Percentiles rank a stretch among this genome's conserved stretches.
phyloP scores from a whole-genome alignment of 768 basidiomycete species.

The Termitomyces sp. region DNA sequence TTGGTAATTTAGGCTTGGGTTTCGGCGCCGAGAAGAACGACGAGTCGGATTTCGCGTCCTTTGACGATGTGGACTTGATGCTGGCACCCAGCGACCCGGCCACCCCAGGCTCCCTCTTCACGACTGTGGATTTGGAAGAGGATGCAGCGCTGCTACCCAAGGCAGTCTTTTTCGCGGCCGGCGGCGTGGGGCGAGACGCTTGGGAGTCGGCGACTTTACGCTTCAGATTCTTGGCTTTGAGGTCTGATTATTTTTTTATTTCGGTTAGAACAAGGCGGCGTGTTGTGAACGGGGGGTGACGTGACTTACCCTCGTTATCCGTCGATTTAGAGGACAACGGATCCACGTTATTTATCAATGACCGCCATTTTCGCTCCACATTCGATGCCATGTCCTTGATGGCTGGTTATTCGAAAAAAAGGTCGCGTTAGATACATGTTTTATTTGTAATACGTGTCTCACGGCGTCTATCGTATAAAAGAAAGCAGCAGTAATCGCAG shows the following conservation, averaged over 20 bases:
- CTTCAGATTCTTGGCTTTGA: conserved; percentile 55
- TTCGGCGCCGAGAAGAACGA: conserved; percentile 89
- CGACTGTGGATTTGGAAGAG: conserved; percentile 35
- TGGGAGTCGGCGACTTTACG: conserved; percentile 44
- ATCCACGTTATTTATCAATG: conserved; percentile 42
- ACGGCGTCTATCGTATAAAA: conserved; percentile 25
- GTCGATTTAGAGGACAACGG: conserved; percentile 32
- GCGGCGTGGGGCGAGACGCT: conserved; percentile 33
- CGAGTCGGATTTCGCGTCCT: conserved; percentile 81
- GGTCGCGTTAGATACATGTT: conserved; percentile 66
- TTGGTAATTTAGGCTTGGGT: conserved; percentile 77
- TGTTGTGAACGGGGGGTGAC: conserved; percentile 35
- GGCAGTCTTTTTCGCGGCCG: conserved; percentile 66
- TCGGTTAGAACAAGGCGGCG: conserved; percentile 11
- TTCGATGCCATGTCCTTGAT: conserved; percentile 92
- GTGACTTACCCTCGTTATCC: conserved; percentile 68
- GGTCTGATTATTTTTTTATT: conserved; percentile 32
- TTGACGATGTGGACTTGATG: conserved; percentile 32
- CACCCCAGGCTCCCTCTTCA: conserved; percentile 54
- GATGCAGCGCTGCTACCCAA: conserved; percentile 35
- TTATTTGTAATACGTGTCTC: conserved; percentile 37
- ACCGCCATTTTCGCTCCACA: conserved; percentile 80
- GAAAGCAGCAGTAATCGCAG: neutral
- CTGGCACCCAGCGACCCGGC: neutral
- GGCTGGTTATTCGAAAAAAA: conserved; percentile 48